Conservation (phyloP, 768 basidiomycete genomes). For the Kwoniella heveanensis region DNA sequence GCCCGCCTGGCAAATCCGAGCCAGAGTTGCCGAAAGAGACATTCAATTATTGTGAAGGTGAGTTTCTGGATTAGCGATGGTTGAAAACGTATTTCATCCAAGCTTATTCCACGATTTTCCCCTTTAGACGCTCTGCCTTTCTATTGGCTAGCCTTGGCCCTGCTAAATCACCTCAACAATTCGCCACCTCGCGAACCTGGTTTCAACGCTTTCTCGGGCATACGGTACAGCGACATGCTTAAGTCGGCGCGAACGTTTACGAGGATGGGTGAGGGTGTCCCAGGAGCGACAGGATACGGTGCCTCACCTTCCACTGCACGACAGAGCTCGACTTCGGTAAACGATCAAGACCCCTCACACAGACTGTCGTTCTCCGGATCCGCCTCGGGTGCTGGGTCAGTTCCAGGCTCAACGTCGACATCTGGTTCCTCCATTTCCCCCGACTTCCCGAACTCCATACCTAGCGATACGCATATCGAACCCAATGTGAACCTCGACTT, state of each 20-base stretch:
- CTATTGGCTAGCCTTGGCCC: constrained; percentile 57
- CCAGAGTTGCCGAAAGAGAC: constrained; percentile 15
- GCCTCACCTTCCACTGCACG: constrained; percentile 12
- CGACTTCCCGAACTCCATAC: neutral
- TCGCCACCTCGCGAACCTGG: constrained; percentile 32
- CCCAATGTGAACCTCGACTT: neutral
- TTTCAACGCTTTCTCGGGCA: constrained; percentile 39
- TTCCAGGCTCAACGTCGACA: neutral
- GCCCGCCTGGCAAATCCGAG: neutral
- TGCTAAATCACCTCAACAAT: constrained; percentile 52
- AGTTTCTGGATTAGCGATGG: no score
- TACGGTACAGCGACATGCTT: constrained; percentile 52
- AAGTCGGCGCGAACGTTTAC: constrained; percentile 53
- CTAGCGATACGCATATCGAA: neutral
- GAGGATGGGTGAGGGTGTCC: constrained; percentile 50
- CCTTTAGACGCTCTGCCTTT: constrained; percentile 55
- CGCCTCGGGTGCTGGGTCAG: neutral
- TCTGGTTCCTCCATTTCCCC: constrained; percentile 11
- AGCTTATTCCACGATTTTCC: neutral
- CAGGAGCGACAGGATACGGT: constrained; percentile 6
- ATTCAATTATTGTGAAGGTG: constrained; percentile 53
- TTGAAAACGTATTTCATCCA: no score
- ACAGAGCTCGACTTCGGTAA: constrained; percentile 11
- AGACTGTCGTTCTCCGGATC: neutral
- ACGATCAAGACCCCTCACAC: constrained; percentile 1